Percentiles rank a stretch among this genome's conserved stretches.
These are phyloP conservation scores for Parathielavia appendiculata DNA, from an alignment of 495 filamentous ascomycete species.

Conservation along the genomic window DNA sequence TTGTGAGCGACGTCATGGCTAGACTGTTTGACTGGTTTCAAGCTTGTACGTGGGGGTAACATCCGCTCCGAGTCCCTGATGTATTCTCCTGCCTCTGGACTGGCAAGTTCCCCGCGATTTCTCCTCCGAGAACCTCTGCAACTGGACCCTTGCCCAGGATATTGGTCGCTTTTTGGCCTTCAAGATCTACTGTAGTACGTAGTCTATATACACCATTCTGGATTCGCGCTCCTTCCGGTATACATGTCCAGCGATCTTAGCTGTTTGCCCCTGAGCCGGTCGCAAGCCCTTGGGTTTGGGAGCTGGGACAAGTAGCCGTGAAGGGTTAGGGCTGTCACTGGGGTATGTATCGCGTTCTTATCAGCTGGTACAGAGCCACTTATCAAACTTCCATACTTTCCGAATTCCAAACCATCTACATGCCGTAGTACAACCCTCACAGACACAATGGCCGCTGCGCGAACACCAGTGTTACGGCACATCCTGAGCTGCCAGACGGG, in stretches of 20 bases:
- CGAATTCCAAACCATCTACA: background rate
- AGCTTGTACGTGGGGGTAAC: too few relatives aligned
- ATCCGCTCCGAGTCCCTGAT: background rate
- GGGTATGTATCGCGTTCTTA: background rate
- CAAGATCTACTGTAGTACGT: too few relatives aligned
- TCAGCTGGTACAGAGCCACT: background rate
- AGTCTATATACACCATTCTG: too few relatives aligned
- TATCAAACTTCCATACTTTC: background rate
- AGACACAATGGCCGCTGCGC: conserved; percentile 29
- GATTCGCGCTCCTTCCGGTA: too few relatives aligned
- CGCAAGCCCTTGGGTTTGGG: background rate
- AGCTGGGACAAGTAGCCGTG: background rate
- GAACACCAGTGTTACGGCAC: conserved; percentile 36
- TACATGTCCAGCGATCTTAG: too few relatives aligned
- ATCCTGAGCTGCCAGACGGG: conserved; percentile 27
- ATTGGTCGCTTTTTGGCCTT: too few relatives aligned
- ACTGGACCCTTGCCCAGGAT: background rate
- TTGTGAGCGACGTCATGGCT: too few relatives aligned
- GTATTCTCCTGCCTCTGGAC: background rate
- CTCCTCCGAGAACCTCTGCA: background rate
- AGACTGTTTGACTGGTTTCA: too few relatives aligned
- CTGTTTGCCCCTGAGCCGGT: too few relatives aligned
- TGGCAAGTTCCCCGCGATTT: conserved; percentile 13
- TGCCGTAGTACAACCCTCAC: background rate
- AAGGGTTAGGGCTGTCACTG: conserved; percentile 9